Percentiles rank a stretch among this genome's conserved stretches.
phyloP scores from a whole-genome alignment of 108 stramenopile species.

The Epipyxis sp. region DNA sequence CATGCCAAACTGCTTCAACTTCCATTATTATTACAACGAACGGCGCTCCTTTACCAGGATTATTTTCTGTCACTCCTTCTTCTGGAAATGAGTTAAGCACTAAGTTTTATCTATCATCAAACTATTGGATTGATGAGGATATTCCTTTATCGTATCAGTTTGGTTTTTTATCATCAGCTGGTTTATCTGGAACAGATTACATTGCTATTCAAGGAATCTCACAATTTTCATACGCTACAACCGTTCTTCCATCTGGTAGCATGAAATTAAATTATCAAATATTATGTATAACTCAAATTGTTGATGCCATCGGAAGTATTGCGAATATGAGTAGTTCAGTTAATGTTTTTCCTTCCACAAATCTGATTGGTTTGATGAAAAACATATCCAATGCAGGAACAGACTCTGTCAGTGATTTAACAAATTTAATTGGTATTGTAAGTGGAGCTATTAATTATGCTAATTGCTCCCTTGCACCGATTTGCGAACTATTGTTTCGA shows the following conservation, averaged over 20 bases:
- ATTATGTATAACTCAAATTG: not conserved
- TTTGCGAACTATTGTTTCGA: not conserved
- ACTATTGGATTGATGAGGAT: conserved; percentile 26
- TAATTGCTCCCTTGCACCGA: not conserved
- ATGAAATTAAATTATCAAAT: not conserved
- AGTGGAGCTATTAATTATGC: not conserved
- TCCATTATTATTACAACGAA: conserved; percentile 25
- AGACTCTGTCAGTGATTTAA: not conserved
- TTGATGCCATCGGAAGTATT: not conserved
- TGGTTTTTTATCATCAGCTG: not conserved
- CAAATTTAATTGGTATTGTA: not conserved
- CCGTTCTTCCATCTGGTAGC: conserved; percentile 5
- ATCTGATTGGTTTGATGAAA: not conserved
- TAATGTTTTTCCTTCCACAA: conserved; percentile 23
- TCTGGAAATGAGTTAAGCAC: conserved; percentile 12
- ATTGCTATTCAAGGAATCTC: conserved; percentile 11
- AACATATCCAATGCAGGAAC: too few species aligned
- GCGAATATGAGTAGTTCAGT: not conserved
- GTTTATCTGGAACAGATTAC: not conserved
- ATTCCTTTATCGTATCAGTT: conserved; percentile 24
- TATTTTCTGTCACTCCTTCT: conserved; percentile 20
- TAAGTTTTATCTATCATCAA: conserved; percentile 2
- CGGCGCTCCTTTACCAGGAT: conserved; percentile 13
- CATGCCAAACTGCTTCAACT: not conserved
- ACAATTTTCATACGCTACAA: not conserved